Evolutionary conservation across 1,284 basidiomycete genomes (phyloP).

Genomic region (Sporisorium scitamineum): DNA sequence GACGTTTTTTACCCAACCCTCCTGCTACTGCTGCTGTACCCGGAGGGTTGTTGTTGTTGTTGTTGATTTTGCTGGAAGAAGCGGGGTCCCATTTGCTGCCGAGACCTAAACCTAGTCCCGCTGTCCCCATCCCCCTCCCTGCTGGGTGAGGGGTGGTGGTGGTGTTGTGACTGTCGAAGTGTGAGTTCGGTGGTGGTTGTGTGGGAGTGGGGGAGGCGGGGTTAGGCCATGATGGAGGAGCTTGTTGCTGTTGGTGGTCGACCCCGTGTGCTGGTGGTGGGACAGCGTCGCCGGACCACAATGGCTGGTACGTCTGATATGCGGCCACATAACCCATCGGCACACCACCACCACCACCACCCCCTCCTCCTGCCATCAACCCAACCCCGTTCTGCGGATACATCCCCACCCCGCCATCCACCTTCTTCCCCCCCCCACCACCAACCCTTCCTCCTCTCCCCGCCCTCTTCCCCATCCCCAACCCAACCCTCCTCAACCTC

Average conservation of each 20-base stretch:
- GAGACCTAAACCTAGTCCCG: slow-evolving; percentile 14
- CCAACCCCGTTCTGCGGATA: too few relatives aligned
- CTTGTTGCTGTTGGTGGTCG: neutral
- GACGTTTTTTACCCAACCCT: neutral
- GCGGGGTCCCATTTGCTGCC: slow-evolving; percentile 29
- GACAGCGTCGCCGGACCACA: neutral
- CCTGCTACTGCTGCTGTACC: neutral
- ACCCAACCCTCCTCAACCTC: slow-evolving; percentile 47
- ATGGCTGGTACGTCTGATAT: neutral
- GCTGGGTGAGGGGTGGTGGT: neutral
- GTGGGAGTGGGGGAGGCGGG: neutral
- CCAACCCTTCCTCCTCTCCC: slow-evolving; percentile 33
- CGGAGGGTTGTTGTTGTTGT: neutral
- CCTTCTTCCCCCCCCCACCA: slow-evolving; percentile 9
- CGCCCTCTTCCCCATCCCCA: slow-evolving; percentile 23
- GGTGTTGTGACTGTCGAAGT: neutral
- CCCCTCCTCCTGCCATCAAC: neutral
- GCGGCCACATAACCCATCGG: neutral
- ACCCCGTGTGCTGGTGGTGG: too few relatives aligned
- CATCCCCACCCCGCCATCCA: slow-evolving; percentile 21
- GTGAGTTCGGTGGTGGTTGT: neutral
- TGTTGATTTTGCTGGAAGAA: neutral
- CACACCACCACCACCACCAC: neutral
- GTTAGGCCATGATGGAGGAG: neutral
- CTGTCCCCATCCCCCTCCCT: neutral